Conservation (phyloP, 108 stramenopile species). For the Skeletonema potamos region DNA sequence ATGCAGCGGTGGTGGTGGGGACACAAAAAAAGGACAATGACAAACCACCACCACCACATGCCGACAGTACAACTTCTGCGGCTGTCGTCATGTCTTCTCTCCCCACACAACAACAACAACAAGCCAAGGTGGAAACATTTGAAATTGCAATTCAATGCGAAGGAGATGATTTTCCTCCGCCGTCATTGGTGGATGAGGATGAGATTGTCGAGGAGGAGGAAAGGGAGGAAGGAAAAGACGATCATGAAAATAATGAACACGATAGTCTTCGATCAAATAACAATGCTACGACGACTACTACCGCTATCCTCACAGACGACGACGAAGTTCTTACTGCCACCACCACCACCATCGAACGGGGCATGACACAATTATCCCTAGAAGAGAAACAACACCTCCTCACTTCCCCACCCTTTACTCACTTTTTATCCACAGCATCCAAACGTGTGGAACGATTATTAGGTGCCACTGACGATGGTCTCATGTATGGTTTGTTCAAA, state of each 20-base stretch:
- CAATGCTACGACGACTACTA: too few relatives aligned
- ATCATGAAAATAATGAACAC: too few relatives aligned
- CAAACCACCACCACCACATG: too few relatives aligned
- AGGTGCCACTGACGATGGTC: conserved; percentile 51
- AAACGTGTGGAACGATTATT: conserved; percentile 84
- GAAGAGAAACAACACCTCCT: conserved; percentile 67
- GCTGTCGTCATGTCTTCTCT: neutral
- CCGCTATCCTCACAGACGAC: too few relatives aligned
- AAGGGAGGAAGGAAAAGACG: too few relatives aligned
- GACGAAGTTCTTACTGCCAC: too few relatives aligned
- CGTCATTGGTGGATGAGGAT: conserved; percentile 52
- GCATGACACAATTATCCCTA: conserved; percentile 4
- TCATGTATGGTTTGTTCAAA: conserved; percentile 8
- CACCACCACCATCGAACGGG: conserved; percentile 4
- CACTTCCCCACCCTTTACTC: conserved; percentile 57
- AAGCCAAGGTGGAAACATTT: conserved; percentile 64
- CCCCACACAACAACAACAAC: conserved; percentile 15
- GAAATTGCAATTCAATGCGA: conserved; percentile 79
- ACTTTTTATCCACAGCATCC: conserved; percentile 75
- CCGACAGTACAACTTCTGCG: too few relatives aligned
- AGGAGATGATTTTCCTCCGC: conserved; percentile 73
- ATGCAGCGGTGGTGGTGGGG: neutral
- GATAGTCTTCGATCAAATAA: too few relatives aligned
- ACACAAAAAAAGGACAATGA: neutral
- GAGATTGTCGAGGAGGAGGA: conserved; percentile 8